These are phyloP conservation scores for Myxozyma vanderwaltii DNA, from an alignment of 805 yeast species.

Conservation along the genomic window DNA sequence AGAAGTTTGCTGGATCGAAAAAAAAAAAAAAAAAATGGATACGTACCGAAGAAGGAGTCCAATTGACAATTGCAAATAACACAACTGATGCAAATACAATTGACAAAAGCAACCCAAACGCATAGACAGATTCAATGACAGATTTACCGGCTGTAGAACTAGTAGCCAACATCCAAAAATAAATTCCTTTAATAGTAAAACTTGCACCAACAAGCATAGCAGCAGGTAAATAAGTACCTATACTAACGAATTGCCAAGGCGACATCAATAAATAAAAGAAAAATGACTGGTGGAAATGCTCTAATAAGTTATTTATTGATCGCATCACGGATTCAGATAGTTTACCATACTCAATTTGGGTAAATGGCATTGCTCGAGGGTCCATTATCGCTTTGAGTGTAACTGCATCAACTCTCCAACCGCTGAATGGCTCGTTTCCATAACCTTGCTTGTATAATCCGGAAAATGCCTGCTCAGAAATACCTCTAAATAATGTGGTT, in stretches of 20 bases:
- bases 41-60: constrained; percentile 17
- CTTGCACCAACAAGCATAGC: constrained; percentile 72
- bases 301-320: constrained; percentile 86
- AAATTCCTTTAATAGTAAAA: constrained; percentile 68
- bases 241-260: constrained; percentile 81
- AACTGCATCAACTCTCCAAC: constrained; percentile 93
- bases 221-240: constrained; percentile 88
- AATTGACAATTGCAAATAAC: neutral
- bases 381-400: constrained; percentile 66
- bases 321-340: constrained; percentile 84
- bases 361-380: constrained; percentile 44
- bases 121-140: constrained; percentile 40
- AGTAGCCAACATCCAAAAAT: constrained; percentile 25
- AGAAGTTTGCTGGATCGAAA: too few species aligned
- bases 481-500: constrained; percentile 61
- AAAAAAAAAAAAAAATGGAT: neutral
- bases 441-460: constrained; percentile 60
- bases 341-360: constrained; percentile 90
- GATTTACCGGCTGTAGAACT: constrained; percentile 16
- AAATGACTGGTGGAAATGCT: constrained; percentile 95
- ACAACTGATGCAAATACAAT: constrained; percentile 33
- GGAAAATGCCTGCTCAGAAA: constrained; percentile 66
- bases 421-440: constrained; percentile 91
- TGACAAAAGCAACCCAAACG: constrained; percentile 42
- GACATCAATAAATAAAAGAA: constrained; percentile 84